These are phyloP conservation scores for Schizochytrium sp. DNA, from an alignment of 108 stramenopile species.

Conservation along the genomic window DNA sequence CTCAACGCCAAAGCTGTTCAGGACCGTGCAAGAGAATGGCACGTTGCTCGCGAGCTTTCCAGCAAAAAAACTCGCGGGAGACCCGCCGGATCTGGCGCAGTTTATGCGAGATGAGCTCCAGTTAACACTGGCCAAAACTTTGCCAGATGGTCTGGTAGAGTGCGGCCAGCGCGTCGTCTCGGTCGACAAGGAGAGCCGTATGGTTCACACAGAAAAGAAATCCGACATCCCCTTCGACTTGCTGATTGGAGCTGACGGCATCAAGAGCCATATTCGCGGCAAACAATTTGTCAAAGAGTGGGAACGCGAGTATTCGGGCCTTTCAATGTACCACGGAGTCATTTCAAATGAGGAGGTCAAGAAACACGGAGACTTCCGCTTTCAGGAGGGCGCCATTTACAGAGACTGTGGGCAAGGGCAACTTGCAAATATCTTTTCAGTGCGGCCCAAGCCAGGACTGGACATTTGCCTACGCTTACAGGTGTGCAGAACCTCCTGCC, in stretches of 20 bases:
- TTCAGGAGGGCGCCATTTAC: not conserved
- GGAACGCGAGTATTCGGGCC: not conserved
- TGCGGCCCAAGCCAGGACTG: not conserved
- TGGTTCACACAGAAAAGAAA: not conserved
- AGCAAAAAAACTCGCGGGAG: constrained; percentile 14
- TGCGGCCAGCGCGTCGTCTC: constrained; percentile 20
- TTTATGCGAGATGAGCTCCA: constrained; percentile 33
- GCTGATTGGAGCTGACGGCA: constrained; percentile 36
- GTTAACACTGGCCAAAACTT: not conserved
- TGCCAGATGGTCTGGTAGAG: constrained; percentile 16
- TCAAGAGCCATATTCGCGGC: constrained; percentile 18
- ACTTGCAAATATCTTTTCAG: not conserved
- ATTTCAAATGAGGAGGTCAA: not conserved
- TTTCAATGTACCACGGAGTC: not conserved
- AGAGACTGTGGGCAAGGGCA: not conserved
- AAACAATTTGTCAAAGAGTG: not conserved
- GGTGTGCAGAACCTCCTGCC: not conserved
- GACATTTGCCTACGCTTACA: not conserved
- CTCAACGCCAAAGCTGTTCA: not conserved
- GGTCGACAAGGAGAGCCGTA: not conserved
- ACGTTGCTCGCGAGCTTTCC: constrained; percentile 28
- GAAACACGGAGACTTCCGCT: not conserved
- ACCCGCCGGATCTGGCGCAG: constrained; percentile 13
- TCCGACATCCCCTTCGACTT: constrained; percentile 27
- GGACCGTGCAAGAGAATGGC: constrained; percentile 11